A percentile compares a stretch with the other conserved stretches of the same genome.
Conservation (phyloP, 306 rosid genomes). For the Dalbergia cultrata region DNA sequence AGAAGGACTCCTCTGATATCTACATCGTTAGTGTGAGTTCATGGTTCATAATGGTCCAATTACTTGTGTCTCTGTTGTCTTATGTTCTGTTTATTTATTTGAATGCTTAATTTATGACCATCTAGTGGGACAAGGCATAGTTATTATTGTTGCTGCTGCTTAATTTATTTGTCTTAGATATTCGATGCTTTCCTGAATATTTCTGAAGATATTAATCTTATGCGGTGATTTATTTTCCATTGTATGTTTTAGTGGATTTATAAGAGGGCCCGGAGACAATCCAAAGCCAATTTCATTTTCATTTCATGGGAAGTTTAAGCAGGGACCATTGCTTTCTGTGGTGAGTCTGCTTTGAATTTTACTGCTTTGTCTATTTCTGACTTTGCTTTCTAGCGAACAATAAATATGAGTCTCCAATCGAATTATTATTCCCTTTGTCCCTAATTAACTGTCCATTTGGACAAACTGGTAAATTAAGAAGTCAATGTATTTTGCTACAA, state of each 20-base stretch:
- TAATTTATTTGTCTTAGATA: neutral
- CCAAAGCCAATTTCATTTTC: slow-evolving; percentile 84
- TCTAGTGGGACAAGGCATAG: too few relatives aligned
- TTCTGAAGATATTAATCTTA: neutral
- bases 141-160: too few relatives aligned
- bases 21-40: slow-evolving; percentile 84
- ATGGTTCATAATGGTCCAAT: slow-evolving; percentile 35
- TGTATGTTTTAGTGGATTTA: slow-evolving; percentile 76
- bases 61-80: neutral
- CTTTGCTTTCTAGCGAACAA: neutral
- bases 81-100: neutral
- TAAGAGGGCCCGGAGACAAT: slow-evolving; percentile 95
- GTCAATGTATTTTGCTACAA: too few relatives aligned
- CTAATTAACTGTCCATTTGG: too few relatives aligned
- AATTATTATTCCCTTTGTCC: neutral
- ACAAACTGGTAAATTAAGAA: too few relatives aligned
- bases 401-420: neutral
- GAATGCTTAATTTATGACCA: neutral
- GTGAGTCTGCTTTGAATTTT: slow-evolving; percentile 56
- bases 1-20: slow-evolving; percentile 80
- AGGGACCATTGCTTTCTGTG: slow-evolving; percentile 95
- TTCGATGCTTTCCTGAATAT: slow-evolving; percentile 13
- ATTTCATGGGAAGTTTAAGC: slow-evolving; percentile 85
- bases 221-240: slow-evolving; percentile 25
- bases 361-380: neutral